Conservation (phyloP, 768 basidiomycete species). For the Sporobolomyces phaffii region DNA sequence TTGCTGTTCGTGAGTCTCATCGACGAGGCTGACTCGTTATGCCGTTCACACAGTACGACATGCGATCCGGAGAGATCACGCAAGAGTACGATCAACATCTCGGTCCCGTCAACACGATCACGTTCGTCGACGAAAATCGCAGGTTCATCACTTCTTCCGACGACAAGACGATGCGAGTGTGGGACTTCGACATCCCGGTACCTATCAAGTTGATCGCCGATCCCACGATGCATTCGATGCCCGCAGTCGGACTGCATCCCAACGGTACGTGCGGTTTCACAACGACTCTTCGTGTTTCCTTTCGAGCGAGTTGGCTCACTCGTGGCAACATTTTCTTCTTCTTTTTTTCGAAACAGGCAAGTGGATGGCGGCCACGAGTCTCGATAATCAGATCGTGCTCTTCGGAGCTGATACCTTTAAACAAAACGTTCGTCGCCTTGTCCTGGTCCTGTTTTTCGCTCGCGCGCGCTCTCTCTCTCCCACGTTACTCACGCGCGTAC, state of each 20-base stretch:
- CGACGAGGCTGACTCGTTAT: not conserved
- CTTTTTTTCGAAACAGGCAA: slow-evolving; percentile 56
- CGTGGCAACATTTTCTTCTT: slow-evolving; percentile 17
- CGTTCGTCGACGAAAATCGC: slow-evolving; percentile 96
- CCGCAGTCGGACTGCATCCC: slow-evolving; percentile 90
- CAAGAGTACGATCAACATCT: slow-evolving; percentile 99
- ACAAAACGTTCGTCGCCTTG: slow-evolving; percentile 56
- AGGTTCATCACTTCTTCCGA: slow-evolving; percentile 97
- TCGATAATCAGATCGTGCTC: slow-evolving; percentile 96
- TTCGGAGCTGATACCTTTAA: slow-evolving; percentile 98
- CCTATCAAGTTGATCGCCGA: slow-evolving; percentile 99
- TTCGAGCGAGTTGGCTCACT: too few species aligned
- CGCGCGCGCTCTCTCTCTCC: too few species aligned
- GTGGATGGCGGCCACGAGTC: slow-evolving; percentile 93
- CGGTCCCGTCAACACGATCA: slow-evolving; percentile 88
- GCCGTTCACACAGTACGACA: slow-evolving; percentile 67
- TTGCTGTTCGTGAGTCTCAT: not conserved
- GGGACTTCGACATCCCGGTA: slow-evolving; percentile 95
- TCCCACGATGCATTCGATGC: slow-evolving; percentile 99
- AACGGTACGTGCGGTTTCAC: slow-evolving; percentile 61
- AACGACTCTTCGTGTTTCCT: not conserved
- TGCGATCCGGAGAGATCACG: slow-evolving; percentile 85
- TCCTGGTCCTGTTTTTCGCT: not conserved
- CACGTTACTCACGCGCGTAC: not conserved
- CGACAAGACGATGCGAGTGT: slow-evolving; percentile 96